Evolutionary conservation across 805 yeast genomes (phyloP), one percentile per base, ranked within the genome.

Genomic region (Barnettozyma sp.): DNA sequence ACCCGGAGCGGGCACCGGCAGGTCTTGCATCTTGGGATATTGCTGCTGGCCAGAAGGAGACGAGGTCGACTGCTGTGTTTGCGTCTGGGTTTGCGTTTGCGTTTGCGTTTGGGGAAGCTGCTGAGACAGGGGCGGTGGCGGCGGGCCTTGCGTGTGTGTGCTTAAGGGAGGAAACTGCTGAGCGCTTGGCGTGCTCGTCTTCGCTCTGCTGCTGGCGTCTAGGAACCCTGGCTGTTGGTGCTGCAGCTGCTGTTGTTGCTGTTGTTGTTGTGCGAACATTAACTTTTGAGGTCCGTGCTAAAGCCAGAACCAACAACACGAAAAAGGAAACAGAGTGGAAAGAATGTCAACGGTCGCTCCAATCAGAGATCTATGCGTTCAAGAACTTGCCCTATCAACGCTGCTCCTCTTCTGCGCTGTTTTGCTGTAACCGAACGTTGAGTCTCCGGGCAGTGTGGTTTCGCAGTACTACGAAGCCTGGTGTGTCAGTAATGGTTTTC

Each of bases 191-290:
- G 39, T 38, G 6, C 32, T 28, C n/a, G 38, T 22, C 5, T n/a
- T 26, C 22, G 42, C 36, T 39, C 40, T 33, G 27, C 12, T 32
- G 14, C 27, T 35, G 4, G 39, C 40, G 24, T 30, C 45, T 33
- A 32, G 18, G 22, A 45, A 49, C 14, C 42, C 41, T 15, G 46
- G 41, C 35, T 50, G 54, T 28, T 42, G 51, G 27, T 42, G 49
- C 15, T 39, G 37, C 16, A 9, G 24, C 12, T 22, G 24, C 12
- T 22, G 24, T 22, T 22, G 24, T 22, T 22, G 29, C 12, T 25
- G 28, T 17, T 27, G 30, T 27, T 23, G 23, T 27, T 33, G 30
- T 20, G 36, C 23, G 26, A 18, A 30, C 30, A 26, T 25, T 5
- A 23, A 20, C 11, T 3, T 19, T 11, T 20, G 14, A n/a, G 13